These are phyloP conservation scores for Trichomonas vaginalis DNA, from an alignment of 208 protist species.

Conservation along the genomic window DNA sequence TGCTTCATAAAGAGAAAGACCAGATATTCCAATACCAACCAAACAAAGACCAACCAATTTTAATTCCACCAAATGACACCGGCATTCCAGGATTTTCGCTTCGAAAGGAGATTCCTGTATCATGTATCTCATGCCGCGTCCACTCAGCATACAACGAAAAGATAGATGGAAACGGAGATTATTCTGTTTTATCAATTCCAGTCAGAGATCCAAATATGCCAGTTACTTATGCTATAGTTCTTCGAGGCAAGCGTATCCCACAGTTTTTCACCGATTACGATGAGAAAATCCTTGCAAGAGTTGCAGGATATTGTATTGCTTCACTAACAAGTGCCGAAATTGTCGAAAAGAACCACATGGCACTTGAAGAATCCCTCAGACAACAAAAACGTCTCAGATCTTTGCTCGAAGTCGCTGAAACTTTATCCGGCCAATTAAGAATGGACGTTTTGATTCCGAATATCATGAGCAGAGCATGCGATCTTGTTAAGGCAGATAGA, in stretches of 20 bases:
- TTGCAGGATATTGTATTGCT: background rate
- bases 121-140: background rate
- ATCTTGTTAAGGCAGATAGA: background rate
- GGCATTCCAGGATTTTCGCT: background rate
- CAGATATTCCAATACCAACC: background rate
- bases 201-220: background rate
- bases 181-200: background rate
- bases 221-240: background rate
- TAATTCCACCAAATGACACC: background rate
- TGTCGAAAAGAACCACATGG: background rate
- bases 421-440: background rate
- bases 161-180: constrained; percentile 7
- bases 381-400: background rate
- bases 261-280: constrained; percentile 13
- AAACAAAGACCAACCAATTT: background rate
- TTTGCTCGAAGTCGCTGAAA: background rate
- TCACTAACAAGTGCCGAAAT: background rate
- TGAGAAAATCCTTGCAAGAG: background rate
- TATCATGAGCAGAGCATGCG: background rate
- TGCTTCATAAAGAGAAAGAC: background rate
- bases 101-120: background rate
- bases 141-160: background rate
- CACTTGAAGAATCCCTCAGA: background rate
- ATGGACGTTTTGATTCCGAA: constrained; percentile 15
- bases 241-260: background rate